Percentiles rank a stretch among this genome's conserved stretches.
phyloP scores from a whole-genome alignment of 768 basidiomycete genomes.

The Boletus sp. region DNA sequence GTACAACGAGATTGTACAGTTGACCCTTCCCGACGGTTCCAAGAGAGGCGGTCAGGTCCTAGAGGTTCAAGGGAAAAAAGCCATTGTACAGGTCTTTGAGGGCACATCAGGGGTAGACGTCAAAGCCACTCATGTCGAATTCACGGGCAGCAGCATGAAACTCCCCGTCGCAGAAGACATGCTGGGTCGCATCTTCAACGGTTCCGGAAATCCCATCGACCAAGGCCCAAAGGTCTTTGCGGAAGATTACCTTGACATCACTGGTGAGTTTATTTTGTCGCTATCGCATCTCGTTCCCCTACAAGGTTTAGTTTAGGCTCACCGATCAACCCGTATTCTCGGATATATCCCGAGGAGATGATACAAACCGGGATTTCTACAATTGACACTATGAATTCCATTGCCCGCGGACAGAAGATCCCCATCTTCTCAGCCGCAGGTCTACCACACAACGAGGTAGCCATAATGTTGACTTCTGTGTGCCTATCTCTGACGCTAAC shows the following conservation, averaged over 20 bases:
- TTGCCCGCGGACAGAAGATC: slow-evolving; percentile 99
- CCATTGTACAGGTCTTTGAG: slow-evolving; percentile 99
- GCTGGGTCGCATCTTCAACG: slow-evolving; percentile 99
- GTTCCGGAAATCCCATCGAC: slow-evolving; percentile 96
- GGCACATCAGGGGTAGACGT: slow-evolving; percentile 98
- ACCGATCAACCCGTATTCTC: slow-evolving; percentile 95
- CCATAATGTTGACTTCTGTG: slow-evolving; percentile 20
- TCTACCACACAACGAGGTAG: slow-evolving; percentile 95
- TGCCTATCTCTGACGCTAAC: slow-evolving; percentile 21
- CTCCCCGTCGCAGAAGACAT: slow-evolving; percentile 98
- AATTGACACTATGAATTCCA: slow-evolving; percentile 97
- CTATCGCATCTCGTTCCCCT: slow-evolving; percentile 1
- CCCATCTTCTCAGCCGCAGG: slow-evolving; percentile 99
- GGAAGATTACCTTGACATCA: slow-evolving; percentile 98
- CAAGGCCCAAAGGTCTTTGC: slow-evolving; percentile 99
- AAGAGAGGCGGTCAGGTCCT: slow-evolving; percentile 96
- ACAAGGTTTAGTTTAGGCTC: slow-evolving; percentile 57
- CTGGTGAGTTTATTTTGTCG: slow-evolving; percentile 57
- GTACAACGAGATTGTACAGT: slow-evolving; percentile 96
- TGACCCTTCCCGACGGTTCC: slow-evolving; percentile 93
- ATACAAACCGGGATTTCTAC: slow-evolving; percentile 99
- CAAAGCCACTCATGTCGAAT: slow-evolving; percentile 95
- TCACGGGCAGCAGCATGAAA: slow-evolving; percentile 98
- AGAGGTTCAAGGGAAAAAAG: slow-evolving; percentile 97
- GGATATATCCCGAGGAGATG: slow-evolving; percentile 99